A percentile compares a stretch with the other conserved stretches of the same genome.
Conservation (phyloP, 2,329 filamentous ascomycete genomes). For the Diaporthe caulivora region DNA sequence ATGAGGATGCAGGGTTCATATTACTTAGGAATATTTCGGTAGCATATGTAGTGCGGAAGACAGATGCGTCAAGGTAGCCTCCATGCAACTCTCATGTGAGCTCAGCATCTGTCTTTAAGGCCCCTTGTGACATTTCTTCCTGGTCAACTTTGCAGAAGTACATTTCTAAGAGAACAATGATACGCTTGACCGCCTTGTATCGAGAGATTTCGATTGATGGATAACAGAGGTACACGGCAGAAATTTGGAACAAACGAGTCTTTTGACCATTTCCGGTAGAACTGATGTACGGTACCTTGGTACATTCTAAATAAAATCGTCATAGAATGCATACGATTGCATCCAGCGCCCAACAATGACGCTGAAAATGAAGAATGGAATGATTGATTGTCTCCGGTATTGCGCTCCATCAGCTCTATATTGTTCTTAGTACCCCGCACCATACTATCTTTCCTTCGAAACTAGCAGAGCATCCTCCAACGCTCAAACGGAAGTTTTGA, state of each 20-base stretch:
- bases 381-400: too few species aligned
- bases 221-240: not conserved
- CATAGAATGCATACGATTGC: not conserved
- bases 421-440: too few species aligned
- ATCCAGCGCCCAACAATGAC: not conserved
- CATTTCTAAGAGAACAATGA: not conserved
- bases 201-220: not conserved
- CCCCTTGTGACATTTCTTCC: too few species aligned
- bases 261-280: not conserved
- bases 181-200: not conserved
- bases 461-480: not conserved
- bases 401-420: not conserved
- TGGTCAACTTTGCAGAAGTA: not conserved
- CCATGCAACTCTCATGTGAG: too few species aligned
- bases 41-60: too few species aligned
- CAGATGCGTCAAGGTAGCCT: too few species aligned
- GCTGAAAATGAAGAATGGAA: too few species aligned
- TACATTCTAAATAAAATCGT: not conserved
- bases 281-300: not conserved
- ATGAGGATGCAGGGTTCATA: too few species aligned
- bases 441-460: too few species aligned
- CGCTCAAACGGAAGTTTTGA: not conserved
- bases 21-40: too few species aligned
- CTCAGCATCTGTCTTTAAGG: too few species aligned
- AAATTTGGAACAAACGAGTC: not conserved